Conservation (phyloP, 2,329 filamentous ascomycete genomes). For the Sporothrix globosa region DNA sequence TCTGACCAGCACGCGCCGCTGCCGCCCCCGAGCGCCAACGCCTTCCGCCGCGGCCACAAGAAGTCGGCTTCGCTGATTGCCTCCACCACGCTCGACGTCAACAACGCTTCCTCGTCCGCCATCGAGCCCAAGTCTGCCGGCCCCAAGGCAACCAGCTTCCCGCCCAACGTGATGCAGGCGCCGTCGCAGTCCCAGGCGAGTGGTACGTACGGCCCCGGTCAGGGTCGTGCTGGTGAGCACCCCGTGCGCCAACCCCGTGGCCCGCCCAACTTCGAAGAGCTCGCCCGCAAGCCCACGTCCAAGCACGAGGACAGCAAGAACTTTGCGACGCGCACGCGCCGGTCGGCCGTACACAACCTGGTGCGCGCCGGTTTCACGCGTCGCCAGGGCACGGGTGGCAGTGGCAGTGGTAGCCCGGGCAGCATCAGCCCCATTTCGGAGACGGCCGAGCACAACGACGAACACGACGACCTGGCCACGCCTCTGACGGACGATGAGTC, state of each 20-base stretch:
- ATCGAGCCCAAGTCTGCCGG: conserved; percentile 62
- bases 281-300: conserved; percentile 84
- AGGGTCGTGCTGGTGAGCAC: conserved; percentile 91
- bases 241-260: conserved; percentile 90
- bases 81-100: conserved; percentile 49
- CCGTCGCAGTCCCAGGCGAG: conserved; percentile 46
- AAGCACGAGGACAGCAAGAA: conserved; percentile 98
- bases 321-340: conserved; percentile 89
- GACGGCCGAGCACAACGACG: conserved; percentile 50
- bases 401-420: conserved; percentile 59
- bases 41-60: conserved; percentile 92
- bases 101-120: conserved; percentile 53
- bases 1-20: conserved; percentile 64
- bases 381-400: conserved; percentile 73
- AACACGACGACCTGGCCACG: conserved; percentile 62
- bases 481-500: conserved; percentile 76
- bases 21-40: conserved; percentile 84
- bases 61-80: conserved; percentile 75
- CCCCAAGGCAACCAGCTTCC: conserved; percentile 79
- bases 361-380: conserved; percentile 87
- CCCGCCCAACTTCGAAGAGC: conserved; percentile 87
- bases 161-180: conserved; percentile 66
- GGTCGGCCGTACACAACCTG: conserved; percentile 87
- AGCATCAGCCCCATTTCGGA: conserved; percentile 92
- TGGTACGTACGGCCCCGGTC: conserved; percentile 88